Evolutionary conservation across 139 green algal genomes (phyloP), one percentile per base, ranked within the genome.

Genomic region (Nannochloris sp.): DNA sequence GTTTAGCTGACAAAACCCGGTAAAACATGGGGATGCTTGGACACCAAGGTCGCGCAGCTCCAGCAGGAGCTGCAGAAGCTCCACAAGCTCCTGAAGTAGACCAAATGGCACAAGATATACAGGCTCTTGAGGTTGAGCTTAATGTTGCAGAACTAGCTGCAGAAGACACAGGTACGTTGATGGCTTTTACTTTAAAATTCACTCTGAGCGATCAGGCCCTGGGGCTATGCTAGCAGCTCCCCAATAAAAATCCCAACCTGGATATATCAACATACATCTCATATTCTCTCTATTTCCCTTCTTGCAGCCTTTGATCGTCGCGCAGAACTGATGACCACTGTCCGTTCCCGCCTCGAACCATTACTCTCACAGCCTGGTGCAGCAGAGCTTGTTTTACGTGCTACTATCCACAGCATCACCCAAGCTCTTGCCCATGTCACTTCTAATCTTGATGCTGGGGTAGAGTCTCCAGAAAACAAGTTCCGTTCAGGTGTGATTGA

Each of bases 401-500:
- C 30, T 34, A 82, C 77, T 62, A 79, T 89, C 33, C 54, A 53
- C 3, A 65, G 67, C 12, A 74, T 90, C 51, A 34, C 57, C 35
- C 12, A 68, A 19, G 9, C 85, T 31, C 73, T 90, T 54, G 24
- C 46, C 23, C 27, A 29, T 31, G 24, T 68, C 33, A 19, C 70
- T 59, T 23, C 47, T 48, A 3, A 51, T 33, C n/a, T 62, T 30
- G 9, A 42, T 7, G 14, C 9, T 29, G 33, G 48, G 6, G 6
- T 59, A 35, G 71, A 79, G 36, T 61, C 47, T 9, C 32, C 48
- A 3, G 67, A 76, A 32, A 73, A 87, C 54, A 78, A 76, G 54
- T 64, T 85, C 46, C 70, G 83, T 25, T 71, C 74, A 54, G 51
- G 56, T 6, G 30, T 83, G 33, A 61, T 86, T 34, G 82, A 89